These are phyloP conservation scores for Auriscalpium vulgare DNA, from an alignment of 768 basidiomycete genomes.

Conservation along the genomic window DNA sequence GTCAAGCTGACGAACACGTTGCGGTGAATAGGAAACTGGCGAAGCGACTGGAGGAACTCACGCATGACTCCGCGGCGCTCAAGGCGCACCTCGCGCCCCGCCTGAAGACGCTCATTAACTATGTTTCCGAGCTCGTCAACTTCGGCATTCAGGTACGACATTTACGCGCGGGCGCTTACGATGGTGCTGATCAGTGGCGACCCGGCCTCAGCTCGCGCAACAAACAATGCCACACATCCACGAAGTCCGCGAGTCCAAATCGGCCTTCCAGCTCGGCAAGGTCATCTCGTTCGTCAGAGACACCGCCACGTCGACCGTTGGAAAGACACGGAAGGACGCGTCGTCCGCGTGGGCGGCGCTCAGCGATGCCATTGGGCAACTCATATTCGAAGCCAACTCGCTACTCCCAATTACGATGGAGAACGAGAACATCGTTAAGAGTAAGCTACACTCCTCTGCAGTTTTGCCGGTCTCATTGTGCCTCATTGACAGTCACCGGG, in stretches of 20 bases:
- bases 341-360: constrained; percentile 74
- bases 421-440: constrained; percentile 66
- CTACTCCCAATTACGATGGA: constrained; percentile 70
- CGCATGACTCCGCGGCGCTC: constrained; percentile 62
- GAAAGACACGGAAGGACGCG: constrained; percentile 58
- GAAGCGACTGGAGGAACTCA: constrained; percentile 76
- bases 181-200: not conserved
- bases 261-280: constrained; percentile 65
- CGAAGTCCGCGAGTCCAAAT: constrained; percentile 72
- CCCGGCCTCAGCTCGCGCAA: constrained; percentile 68
- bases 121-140: constrained; percentile 76
- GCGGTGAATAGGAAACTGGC: constrained; percentile 64
- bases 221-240: constrained; percentile 79
- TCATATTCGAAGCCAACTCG: constrained; percentile 63
- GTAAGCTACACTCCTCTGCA: constrained; percentile 35
- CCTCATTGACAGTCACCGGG: constrained; percentile 47
- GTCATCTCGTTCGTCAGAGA: constrained; percentile 68
- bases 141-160: constrained; percentile 78
- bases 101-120: constrained; percentile 62
- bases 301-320: constrained; percentile 62
- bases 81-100: constrained; percentile 64
- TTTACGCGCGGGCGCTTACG: not conserved
- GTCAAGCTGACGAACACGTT: not conserved
- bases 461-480: not conserved
- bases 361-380: constrained; percentile 54